These are phyloP conservation scores for Boechera stricta DNA, from an alignment of 345 rosid genomes.

Conservation along the genomic window DNA sequence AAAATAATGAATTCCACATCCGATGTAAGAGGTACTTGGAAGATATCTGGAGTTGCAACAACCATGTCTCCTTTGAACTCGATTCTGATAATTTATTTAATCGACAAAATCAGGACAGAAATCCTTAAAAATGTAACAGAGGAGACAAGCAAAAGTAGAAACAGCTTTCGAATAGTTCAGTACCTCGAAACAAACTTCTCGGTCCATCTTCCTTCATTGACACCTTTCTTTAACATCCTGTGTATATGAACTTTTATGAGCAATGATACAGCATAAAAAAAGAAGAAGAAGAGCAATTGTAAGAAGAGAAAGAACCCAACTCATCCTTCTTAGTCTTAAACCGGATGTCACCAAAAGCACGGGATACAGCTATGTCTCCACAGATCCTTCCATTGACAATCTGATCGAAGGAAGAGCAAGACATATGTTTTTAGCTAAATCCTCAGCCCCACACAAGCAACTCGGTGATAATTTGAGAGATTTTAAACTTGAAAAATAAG, in stretches of 20 bases:
- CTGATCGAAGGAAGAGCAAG: conserved; percentile 43
- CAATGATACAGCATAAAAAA: not conserved
- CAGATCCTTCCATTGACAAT: conserved; percentile 91
- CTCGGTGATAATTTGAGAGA: not conserved
- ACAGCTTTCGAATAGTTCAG: conserved; percentile 6
- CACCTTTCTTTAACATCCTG: conserved; percentile 94
- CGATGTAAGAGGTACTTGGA: conserved; percentile 65
- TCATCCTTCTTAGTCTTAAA: conserved; percentile 88
- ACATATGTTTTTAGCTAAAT: not conserved
- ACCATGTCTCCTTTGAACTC: conserved; percentile 76
- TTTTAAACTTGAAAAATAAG: not conserved
- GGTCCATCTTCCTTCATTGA: conserved; percentile 82
- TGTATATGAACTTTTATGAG: conserved; percentile 34
- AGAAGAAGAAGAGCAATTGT: not conserved
- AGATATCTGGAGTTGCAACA: conserved; percentile 76
- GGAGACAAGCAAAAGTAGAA: not conserved
- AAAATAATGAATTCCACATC: conserved; percentile 81
- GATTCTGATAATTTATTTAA: conserved; percentile 51
- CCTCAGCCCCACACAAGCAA: not conserved
- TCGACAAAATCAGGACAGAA: not conserved
- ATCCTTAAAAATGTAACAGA: not conserved
- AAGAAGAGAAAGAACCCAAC: conserved; percentile 54
- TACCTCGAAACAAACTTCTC: conserved; percentile 91
- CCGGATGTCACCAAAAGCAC: conserved; percentile 92
- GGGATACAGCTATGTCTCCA: conserved; percentile 92